Evolutionary conservation across 2,329 filamentous ascomycete species (phyloP).

Genomic region (Aspergillus japonicus): DNA sequence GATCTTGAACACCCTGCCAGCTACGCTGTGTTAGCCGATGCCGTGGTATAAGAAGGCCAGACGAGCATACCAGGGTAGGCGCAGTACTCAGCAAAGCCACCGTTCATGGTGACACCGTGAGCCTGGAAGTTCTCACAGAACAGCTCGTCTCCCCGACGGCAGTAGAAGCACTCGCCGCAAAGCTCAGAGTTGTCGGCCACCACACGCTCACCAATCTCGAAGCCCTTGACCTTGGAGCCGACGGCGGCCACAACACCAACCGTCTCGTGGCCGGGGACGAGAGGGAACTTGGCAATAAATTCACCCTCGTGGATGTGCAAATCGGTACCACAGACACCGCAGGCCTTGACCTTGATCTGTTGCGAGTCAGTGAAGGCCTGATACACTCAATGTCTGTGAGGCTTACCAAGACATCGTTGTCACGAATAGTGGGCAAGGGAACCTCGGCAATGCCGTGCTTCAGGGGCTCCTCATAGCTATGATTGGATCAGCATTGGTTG

Average conservation of each 20-base stretch:
- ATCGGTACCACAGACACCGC: constrained; percentile 62
- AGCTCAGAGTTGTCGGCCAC: constrained; percentile 58
- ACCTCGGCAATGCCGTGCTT: constrained; percentile 61
- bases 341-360: constrained; percentile 65
- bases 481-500: neutral
- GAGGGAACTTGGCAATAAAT: constrained; percentile 63
- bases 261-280: constrained; percentile 68
- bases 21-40: constrained; percentile 24
- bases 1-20: constrained; percentile 63
- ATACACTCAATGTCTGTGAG: neutral
- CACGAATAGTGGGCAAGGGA: constrained; percentile 60
- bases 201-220: constrained; percentile 63
- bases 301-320: constrained; percentile 62
- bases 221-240: constrained; percentile 59
- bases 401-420: constrained; percentile 58
- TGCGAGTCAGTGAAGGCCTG: neutral
- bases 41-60: neutral
- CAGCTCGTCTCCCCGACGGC: constrained; percentile 64
- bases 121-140: constrained; percentile 69
- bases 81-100: constrained; percentile 71
- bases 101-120: constrained; percentile 60
- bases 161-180: constrained; percentile 72
- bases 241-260: constrained; percentile 63
- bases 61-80: constrained; percentile 45
- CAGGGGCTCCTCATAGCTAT: constrained; percentile 61